Conservation (phyloP, 306 rosid species). For the Pyrus communis region DNA sequence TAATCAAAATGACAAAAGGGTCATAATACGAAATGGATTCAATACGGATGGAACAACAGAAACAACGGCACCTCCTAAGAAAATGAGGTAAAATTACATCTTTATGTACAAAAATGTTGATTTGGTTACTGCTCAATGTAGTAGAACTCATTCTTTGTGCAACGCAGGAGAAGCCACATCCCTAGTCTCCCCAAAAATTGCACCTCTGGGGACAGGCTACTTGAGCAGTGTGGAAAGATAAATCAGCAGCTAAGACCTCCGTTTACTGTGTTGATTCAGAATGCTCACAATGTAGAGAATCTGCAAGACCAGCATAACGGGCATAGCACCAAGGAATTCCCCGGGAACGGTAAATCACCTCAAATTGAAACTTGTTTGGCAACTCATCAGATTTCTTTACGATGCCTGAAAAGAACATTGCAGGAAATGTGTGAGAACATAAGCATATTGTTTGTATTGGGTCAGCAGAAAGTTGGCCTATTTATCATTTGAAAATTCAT, state of each 20-base stretch:
- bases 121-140: background rate
- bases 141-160: constrained; percentile 14
- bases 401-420: constrained; percentile 6
- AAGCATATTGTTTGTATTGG: background rate
- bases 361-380: constrained; percentile 1
- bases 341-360: constrained; percentile 43
- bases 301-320: constrained; percentile 43
- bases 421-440: constrained; percentile 6
- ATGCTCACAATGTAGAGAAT: constrained; percentile 37
- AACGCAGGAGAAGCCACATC: constrained; percentile 58
- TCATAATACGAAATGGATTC: constrained; percentile 36
- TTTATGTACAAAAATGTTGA: constrained; percentile 5
- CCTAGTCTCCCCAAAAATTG: constrained; percentile 46
- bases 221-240: constrained; percentile 41
- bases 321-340: constrained; percentile 34
- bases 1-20: constrained; percentile 70
- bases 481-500: background rate
- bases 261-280: constrained; percentile 73
- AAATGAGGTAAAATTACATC: constrained; percentile 52
- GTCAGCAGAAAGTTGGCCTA: constrained; percentile 15
- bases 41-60: constrained; percentile 45
- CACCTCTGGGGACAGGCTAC: constrained; percentile 50
- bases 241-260: constrained; percentile 69
- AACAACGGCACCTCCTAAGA: constrained; percentile 40
- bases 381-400: constrained; percentile 12